phyloP scores from a whole-genome alignment of 1,284 basidiomycete genomes.

The Ganoderma leucocontextum region DNA sequence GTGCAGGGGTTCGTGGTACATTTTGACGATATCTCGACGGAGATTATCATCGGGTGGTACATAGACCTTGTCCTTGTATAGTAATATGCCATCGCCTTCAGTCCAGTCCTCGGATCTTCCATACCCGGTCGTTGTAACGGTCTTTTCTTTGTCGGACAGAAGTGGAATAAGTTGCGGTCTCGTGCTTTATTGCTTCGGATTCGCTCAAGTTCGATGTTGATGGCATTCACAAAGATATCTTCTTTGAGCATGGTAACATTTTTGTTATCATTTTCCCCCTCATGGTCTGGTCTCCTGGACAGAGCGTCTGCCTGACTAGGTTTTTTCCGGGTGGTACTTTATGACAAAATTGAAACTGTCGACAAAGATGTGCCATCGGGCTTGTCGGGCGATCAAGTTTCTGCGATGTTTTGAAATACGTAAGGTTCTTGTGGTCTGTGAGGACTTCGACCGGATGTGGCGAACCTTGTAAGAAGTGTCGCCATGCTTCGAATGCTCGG shows the following conservation, averaged over 20 bases:
- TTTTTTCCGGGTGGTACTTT: constrained; percentile 45
- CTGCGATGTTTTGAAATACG: constrained; percentile 46
- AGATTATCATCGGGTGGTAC: neutral
- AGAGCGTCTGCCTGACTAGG: constrained; percentile 50
- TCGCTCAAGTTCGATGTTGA: neutral
- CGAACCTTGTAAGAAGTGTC: constrained; percentile 39
- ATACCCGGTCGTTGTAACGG: neutral
- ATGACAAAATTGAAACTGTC: constrained; percentile 47
- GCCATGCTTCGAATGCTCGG: constrained; percentile 42
- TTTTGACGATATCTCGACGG: neutral
- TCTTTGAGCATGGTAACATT: constrained; percentile 39
- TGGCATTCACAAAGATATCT: neutral
- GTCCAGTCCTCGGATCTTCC: neutral
- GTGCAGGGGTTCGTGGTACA: constrained; percentile 10
- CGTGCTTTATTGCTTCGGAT: neutral
- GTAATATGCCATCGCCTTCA: neutral
- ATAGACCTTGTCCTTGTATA: neutral
- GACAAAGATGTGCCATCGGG: constrained; percentile 48
- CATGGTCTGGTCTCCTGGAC: constrained; percentile 46
- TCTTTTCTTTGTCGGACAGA: neutral
- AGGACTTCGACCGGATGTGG: constrained; percentile 19
- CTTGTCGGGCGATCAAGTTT: constrained; percentile 48
- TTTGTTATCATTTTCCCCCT: constrained; percentile 41
- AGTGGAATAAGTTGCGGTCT: neutral
- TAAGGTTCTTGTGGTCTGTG: constrained; percentile 54